phyloP scores from a whole-genome alignment of 2,329 filamentous ascomycete genomes.

The Chalaropsis ovoidea region DNA sequence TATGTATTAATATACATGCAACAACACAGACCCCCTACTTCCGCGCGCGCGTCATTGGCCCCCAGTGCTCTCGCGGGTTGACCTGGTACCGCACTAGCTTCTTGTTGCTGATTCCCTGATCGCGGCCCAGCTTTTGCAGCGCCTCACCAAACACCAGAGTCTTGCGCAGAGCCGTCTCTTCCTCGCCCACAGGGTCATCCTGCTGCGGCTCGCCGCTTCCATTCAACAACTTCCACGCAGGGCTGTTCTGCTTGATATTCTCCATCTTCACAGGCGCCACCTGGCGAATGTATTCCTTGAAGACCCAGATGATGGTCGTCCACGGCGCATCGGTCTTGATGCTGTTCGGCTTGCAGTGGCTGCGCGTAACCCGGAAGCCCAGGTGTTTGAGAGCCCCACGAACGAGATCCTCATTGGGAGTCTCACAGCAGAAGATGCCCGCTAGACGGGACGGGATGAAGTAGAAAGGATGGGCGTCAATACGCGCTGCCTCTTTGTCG shows the following conservation, averaged over 20 bases:
- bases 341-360: slow-evolving; percentile 79
- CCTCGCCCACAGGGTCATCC: slow-evolving; percentile 26
- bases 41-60: slow-evolving; percentile 57
- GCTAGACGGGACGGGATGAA: slow-evolving; percentile 66
- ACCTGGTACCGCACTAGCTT: slow-evolving; percentile 77
- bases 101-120: slow-evolving; percentile 48
- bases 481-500: slow-evolving; percentile 46
- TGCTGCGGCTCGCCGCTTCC: slow-evolving; percentile 27
- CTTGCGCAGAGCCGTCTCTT: slow-evolving; percentile 43
- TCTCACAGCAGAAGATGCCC: slow-evolving; percentile 66
- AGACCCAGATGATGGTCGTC: slow-evolving; percentile 81
- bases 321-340: slow-evolving; percentile 92
- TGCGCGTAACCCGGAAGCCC: slow-evolving; percentile 74
- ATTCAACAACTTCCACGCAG: slow-evolving; percentile 59
- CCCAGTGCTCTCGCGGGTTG: slow-evolving; percentile 90
- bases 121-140: slow-evolving; percentile 61
- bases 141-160: slow-evolving; percentile 63
- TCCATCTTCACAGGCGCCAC: slow-evolving; percentile 66
- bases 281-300: slow-evolving; percentile 83
- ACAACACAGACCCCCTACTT: slow-evolving; percentile 30
- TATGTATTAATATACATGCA: neutral
- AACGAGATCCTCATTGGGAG: slow-evolving; percentile 67
- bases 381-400: slow-evolving; percentile 70
- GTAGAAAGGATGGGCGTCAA: slow-evolving; percentile 77
- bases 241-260: slow-evolving; percentile 56